A percentile compares a stretch with the other conserved stretches of the same genome.
Evolutionary conservation across 768 basidiomycete species (phyloP).

Genomic region (Cubamyces sp.): DNA sequence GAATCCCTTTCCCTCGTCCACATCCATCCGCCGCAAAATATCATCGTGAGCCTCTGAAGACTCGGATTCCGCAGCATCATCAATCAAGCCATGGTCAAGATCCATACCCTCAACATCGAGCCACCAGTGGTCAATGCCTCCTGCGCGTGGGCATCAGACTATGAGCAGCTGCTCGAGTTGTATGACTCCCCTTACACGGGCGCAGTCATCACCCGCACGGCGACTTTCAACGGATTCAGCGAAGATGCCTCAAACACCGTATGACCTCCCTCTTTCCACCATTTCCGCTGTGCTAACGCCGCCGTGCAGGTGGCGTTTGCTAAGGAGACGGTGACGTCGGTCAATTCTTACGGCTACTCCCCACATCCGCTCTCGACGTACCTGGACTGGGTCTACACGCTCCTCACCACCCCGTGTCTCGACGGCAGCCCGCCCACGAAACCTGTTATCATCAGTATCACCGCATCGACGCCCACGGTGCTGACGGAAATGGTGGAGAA

Average conservation of each 20-base stretch:
- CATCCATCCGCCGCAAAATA: neutral
- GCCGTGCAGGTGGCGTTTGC: constrained; percentile 62
- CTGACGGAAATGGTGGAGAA: constrained; percentile 57
- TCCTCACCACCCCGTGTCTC: constrained; percentile 47
- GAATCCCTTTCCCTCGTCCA: neutral
- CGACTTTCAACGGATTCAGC: constrained; percentile 69
- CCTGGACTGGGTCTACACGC: constrained; percentile 59
- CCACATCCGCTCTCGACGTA: constrained; percentile 73
- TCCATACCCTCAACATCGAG: constrained; percentile 57
- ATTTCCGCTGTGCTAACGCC: neutral
- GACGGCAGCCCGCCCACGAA: constrained; percentile 40
- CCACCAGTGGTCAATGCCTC: constrained; percentile 80
- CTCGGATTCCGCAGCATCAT: neutral
- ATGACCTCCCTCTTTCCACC: constrained; percentile 24
- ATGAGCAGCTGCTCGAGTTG: constrained; percentile 62
- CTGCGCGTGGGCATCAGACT: constrained; percentile 80
- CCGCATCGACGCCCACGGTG: constrained; percentile 56
- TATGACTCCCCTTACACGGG: constrained; percentile 72
- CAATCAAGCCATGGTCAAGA: constrained; percentile 50
- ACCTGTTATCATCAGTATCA: constrained; percentile 82
- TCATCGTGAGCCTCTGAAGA: neutral
- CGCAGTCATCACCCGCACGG: constrained; percentile 81
- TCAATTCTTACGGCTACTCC: constrained; percentile 90
- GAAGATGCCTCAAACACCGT: constrained; percentile 70
- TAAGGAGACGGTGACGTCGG: constrained; percentile 53